A percentile compares a stretch with the other conserved stretches of the same genome.
Conservation (phyloP, 1,284 basidiomycete species). For the Ceratobasidium sp. region DNA sequence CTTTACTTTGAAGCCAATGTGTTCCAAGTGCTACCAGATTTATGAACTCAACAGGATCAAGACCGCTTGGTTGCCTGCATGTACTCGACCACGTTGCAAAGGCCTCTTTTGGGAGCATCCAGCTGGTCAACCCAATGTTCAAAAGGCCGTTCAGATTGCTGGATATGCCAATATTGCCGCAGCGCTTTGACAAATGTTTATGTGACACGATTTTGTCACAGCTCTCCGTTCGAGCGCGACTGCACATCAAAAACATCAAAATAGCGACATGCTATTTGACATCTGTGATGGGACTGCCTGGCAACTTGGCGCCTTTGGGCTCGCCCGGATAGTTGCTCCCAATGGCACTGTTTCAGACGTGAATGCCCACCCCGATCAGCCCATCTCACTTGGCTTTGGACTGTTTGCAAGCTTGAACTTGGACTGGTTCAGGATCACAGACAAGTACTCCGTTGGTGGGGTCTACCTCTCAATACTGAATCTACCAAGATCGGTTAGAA, state of each 20-base stretch:
- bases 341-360: background rate
- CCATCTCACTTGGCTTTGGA: background rate
- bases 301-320: background rate
- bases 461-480: conserved; percentile 1
- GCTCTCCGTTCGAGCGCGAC: background rate
- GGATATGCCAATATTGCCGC: background rate
- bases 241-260: background rate
- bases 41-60: background rate
- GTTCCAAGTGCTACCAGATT: background rate
- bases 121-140: background rate
- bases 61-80: background rate
- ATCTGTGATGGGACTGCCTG: background rate
- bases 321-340: background rate
- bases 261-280: background rate
- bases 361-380: background rate
- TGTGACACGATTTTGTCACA: background rate
- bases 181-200: background rate
- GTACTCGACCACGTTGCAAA: background rate
- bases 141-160: background rate
- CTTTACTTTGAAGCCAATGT: background rate
- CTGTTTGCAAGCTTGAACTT: background rate
- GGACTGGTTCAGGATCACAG: conserved; percentile 1
- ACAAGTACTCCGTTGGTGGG: background rate
- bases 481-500: background rate
- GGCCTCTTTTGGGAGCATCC: background rate